Conservation (phyloP, 2,329 filamentous ascomycete genomes). For the Verticillium nonalfalfae region DNA sequence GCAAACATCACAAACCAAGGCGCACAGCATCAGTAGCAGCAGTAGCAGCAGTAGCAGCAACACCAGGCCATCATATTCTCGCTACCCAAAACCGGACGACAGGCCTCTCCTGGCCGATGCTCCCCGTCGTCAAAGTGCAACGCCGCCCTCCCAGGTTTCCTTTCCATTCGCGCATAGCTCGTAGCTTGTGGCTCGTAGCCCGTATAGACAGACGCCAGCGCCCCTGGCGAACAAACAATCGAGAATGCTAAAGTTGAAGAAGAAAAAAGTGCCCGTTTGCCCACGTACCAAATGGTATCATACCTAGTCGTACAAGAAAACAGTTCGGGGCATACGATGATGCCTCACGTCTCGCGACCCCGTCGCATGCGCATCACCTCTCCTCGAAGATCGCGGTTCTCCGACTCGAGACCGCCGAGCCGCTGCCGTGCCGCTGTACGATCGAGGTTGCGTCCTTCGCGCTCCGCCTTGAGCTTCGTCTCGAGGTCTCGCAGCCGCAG, state of each 20-base stretch:
- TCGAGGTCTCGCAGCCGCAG: slow-evolving; percentile 83
- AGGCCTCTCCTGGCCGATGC: not conserved
- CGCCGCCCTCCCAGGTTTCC: not conserved
- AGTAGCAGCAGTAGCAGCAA: not conserved
- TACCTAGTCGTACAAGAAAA: too few species aligned
- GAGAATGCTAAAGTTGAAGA: not conserved
- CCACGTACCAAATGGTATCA: too few species aligned
- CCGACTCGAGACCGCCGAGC: slow-evolving; percentile 66
- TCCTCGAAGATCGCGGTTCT: slow-evolving; percentile 64
- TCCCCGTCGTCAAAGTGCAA: not conserved
- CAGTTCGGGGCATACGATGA: too few species aligned
- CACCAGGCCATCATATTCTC: not conserved
- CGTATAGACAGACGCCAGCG: not conserved
- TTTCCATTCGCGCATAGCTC: not conserved
- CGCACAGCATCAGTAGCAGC: not conserved
- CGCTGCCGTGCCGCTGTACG: slow-evolving; percentile 76
- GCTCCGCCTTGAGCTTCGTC: slow-evolving; percentile 79
- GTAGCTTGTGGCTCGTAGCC: not conserved
- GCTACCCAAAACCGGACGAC: not conserved
- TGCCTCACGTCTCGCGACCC: slow-evolving; percentile 5
- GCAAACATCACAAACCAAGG: not conserved
- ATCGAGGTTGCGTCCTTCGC: slow-evolving; percentile 80
- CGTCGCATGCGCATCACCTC: slow-evolving; percentile 42
- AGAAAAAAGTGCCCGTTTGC: too few species aligned
- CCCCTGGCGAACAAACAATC: not conserved